Percentiles rank a stretch among this genome's conserved stretches.
These are phyloP conservation scores for Colletotrichum sp. DNA, from an alignment of 2,329 filamentous ascomycete genomes.

Conservation along the genomic window DNA sequence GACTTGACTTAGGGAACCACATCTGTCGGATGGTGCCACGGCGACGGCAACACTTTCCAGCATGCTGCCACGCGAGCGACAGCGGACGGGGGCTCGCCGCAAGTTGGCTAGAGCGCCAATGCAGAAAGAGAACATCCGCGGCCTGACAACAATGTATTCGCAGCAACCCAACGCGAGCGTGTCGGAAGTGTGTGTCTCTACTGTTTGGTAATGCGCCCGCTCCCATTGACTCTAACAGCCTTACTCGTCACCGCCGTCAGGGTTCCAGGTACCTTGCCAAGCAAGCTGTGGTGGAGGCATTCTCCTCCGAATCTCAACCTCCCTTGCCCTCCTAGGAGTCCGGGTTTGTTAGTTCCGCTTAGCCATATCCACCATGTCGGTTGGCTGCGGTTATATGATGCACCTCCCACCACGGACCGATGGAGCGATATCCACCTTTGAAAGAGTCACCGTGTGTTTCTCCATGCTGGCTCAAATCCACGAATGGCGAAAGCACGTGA, in stretches of 20 bases:
- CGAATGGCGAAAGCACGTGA: neutral
- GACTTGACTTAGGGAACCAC: neutral
- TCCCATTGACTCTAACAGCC: slow-evolving; percentile 1
- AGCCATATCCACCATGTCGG: neutral
- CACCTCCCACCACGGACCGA: neutral
- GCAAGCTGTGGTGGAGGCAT: slow-evolving; percentile 17
- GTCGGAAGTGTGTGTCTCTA: neutral
- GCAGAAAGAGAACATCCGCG: neutral
- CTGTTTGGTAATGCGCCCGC: slow-evolving; percentile 11
- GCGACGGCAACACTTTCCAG: neutral
- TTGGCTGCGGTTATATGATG: neutral
- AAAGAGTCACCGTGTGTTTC: neutral
- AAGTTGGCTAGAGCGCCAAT: neutral
- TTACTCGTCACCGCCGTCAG: slow-evolving; percentile 13
- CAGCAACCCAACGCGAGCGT: neutral
- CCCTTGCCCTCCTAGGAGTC: neutral
- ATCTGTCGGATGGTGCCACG: neutral
- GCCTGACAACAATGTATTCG: neutral
- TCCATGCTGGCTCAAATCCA: neutral
- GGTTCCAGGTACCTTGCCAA: slow-evolving; percentile 15
- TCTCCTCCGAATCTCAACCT: neutral
- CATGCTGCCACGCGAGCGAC: neutral
- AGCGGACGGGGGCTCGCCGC: neutral
- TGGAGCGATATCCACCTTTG: neutral
- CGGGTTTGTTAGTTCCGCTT: neutral